Percentiles rank a stretch among this genome's conserved stretches.
Evolutionary conservation across 1,139 yeast species (phyloP).

Genomic region (Magnusiomyces sp.): DNA sequence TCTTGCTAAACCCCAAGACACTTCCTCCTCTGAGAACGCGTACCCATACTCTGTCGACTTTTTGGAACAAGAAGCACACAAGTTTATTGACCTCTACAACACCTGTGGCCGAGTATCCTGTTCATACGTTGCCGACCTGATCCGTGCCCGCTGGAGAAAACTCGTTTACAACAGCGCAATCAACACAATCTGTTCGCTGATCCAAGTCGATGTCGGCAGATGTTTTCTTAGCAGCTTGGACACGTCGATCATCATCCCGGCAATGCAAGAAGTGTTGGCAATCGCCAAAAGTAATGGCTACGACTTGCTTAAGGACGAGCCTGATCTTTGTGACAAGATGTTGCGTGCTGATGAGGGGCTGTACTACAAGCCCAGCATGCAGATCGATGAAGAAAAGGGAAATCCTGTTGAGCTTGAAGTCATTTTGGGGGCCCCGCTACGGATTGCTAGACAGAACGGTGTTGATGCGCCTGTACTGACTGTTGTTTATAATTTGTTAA

Average conservation of each 20-base stretch:
- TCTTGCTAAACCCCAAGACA: too few relatives aligned
- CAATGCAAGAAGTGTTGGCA: conserved; percentile 54
- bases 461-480: conserved; percentile 53
- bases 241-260: conserved; percentile 37
- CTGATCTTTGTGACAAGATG: conserved; percentile 41
- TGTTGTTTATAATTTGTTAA: conserved; percentile 49
- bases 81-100: conserved; percentile 44
- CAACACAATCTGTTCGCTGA: conserved; percentile 53
- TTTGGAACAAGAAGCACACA: conserved; percentile 21
- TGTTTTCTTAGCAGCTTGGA: conserved; percentile 48
- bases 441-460: conserved; percentile 45
- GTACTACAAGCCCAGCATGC: conserved; percentile 66
- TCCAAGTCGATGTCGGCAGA: conserved; percentile 52
- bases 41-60: conserved; percentile 28
- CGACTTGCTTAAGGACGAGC: too few relatives aligned
- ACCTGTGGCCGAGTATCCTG: conserved; percentile 38
- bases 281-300: conserved; percentile 57
- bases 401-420: conserved; percentile 66
- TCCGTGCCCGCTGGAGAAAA: conserved; percentile 53
- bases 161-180: conserved; percentile 60
- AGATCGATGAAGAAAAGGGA: conserved; percentile 59
- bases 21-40: too few relatives aligned
- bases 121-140: conserved; percentile 34
- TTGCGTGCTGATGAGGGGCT: conserved; percentile 54
- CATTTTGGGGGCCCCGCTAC: conserved; percentile 63